Percentiles rank a stretch among this genome's conserved stretches.
These are phyloP conservation scores for Lentinula sp. DNA, from an alignment of 768 basidiomycete species.

Conservation along the genomic window DNA sequence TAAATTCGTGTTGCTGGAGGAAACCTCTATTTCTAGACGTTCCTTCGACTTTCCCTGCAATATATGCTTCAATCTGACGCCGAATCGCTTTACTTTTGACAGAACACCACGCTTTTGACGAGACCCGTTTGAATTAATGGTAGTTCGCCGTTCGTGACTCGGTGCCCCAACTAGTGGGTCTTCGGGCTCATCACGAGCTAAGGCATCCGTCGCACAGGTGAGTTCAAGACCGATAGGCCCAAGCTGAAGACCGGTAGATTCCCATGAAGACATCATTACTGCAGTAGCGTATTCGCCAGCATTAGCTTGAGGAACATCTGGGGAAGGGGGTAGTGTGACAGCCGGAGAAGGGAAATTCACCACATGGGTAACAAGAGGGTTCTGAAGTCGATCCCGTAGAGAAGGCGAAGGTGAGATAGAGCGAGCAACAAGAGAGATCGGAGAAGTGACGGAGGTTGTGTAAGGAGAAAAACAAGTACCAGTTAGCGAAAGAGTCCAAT, in stretches of 20 bases:
- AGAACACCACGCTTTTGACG: constrained; percentile 9
- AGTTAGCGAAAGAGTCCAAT: constrained; percentile 14
- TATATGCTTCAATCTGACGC: constrained; percentile 22
- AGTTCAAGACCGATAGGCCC: neutral
- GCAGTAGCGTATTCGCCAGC: constrained; percentile 27
- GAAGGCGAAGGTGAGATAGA: constrained; percentile 8
- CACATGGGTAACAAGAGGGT: constrained; percentile 4
- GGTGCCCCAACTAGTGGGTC: no score
- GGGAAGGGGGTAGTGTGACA: neutral
- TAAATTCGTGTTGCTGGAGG: neutral
- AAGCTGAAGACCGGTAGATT: constrained; percentile 11
- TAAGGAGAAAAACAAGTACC: constrained; percentile 5
- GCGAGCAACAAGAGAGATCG: constrained; percentile 7
- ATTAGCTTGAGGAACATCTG: constrained; percentile 12
- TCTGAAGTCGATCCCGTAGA: constrained; percentile 5
- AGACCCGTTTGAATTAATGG: neutral
- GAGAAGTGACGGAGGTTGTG: neutral
- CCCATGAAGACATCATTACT: constrained; percentile 27
- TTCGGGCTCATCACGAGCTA: neutral
- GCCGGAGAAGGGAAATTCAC: constrained; percentile 1
- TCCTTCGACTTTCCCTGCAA: constrained; percentile 12
- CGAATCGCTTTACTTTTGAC: constrained; percentile 19
- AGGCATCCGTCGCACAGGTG: no score
- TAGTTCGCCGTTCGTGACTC: neutral
- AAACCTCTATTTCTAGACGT: neutral